phyloP scores from a whole-genome alignment of 2,329 filamentous ascomycete genomes.

The Acephala macrosclerotiorum region DNA sequence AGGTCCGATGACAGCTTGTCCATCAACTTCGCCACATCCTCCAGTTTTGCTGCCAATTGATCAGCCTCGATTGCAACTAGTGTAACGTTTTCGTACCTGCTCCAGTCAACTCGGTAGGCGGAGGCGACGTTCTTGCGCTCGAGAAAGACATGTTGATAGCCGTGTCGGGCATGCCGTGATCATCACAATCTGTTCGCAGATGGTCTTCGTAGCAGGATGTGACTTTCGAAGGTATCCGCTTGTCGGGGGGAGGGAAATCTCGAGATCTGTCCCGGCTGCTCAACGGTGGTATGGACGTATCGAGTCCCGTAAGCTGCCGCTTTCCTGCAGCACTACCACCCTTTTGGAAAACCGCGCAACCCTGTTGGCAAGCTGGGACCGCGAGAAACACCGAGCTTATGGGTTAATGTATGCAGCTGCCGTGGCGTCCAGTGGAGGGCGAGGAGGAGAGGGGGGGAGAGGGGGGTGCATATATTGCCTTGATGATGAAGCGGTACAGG shows the following conservation, averaged over 20 bases:
- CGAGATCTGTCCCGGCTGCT: constrained; percentile 1
- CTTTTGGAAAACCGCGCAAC: neutral
- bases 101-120: constrained; percentile 35
- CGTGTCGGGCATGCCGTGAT: neutral
- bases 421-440: constrained; percentile 17
- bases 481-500: constrained; percentile 1
- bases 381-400: constrained; percentile 23
- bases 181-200: neutral
- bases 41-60: constrained; percentile 64
- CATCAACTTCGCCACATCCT: constrained; percentile 71
- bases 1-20: constrained; percentile 68
- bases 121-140: constrained; percentile 31
- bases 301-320: constrained; percentile 6
- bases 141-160: constrained; percentile 27
- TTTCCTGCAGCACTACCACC: constrained; percentile 9
- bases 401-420: neutral
- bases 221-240: neutral
- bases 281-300: constrained; percentile 2
- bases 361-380: constrained; percentile 13
- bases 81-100: constrained; percentile 30
- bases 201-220: neutral
- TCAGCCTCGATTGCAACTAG: constrained; percentile 18
- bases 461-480: constrained; percentile 20
- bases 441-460: constrained; percentile 10
- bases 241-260: neutral